These are phyloP conservation scores for Forsythia suspensa DNA, from an alignment of 257 asterid species.

Conservation along the genomic window DNA sequence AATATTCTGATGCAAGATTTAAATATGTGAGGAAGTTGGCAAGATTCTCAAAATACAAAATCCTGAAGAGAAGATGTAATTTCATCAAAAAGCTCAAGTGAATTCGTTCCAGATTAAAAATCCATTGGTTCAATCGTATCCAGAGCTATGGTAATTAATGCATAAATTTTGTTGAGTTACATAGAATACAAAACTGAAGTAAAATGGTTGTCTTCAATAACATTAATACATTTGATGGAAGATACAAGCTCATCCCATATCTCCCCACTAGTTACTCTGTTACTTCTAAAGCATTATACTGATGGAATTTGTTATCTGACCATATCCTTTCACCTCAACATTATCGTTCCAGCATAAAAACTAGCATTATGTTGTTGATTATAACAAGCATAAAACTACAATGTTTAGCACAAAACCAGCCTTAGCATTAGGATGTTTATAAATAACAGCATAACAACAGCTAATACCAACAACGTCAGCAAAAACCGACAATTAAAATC, in stretches of 20 bases:
- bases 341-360: too few species aligned
- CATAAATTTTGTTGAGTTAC: conserved; percentile 58
- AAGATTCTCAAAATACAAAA: conserved; percentile 48
- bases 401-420: too few species aligned
- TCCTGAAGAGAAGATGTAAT: conserved; percentile 37
- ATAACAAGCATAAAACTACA: too few species aligned
- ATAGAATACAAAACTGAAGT: conserved; percentile 53
- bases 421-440: too few species aligned
- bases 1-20: conserved; percentile 45
- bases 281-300: background rate
- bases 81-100: conserved; percentile 54
- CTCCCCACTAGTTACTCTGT: background rate
- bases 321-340: too few species aligned
- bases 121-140: conserved; percentile 57
- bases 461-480: too few species aligned
- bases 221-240: background rate
- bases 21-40: conserved; percentile 50
- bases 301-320: background rate
- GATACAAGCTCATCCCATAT: background rate
- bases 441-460: too few species aligned
- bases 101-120: conserved; percentile 65
- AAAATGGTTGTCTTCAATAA: background rate
- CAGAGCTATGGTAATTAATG: conserved; percentile 51
- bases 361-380: too few species aligned
- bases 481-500: too few species aligned